Base-by-base conservation (phyloP, 768 basidiomycete species). In the Tylopilus cervinicoccineus region DNA sequence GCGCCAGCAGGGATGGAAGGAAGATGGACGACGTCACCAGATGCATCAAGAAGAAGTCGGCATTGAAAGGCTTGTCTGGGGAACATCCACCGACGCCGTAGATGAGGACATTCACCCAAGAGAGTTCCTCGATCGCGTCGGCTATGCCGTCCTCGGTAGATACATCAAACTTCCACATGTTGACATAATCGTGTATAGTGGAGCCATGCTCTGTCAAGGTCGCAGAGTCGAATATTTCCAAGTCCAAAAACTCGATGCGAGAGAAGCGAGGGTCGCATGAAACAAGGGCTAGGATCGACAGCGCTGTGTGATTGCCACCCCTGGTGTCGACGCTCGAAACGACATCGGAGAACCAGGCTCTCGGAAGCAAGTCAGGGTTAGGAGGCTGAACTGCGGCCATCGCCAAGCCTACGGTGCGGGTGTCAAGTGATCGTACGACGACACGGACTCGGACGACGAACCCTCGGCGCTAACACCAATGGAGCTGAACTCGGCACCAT, bases 21-120 rank as follows among this genome's bases (percentile, higher is more conserved):
- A 86, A 84, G 19, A 84, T 57, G 4, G 78, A 72, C 5, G 84
- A 84, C 0, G 86, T 89, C 32, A 86, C 75, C 5, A 87, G 68
- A 57, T 88, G 86, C 76, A 84, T 80, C 17, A 85, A 52, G 69
- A 80, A 78, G 68, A 88, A 87, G 55, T 87, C 81, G 1, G 79
- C 80, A 29, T 76, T 77, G 69, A 85, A 83, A 76, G 38, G 64
- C 69, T 51, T 76, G 69, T 45, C 62, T 53, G 17, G 48, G 10
- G 71, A 60, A 67, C 71, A 79, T 13, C 80, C 84, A 19, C 74
- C 76, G 29, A 84, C 69, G 1, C 76, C 82, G 56, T 81, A 89
- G n/a, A 84, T 71, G 16, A 84, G 57, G 0, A 61, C 67, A 39
- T 73, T 75, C 19, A 72, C 65, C 79, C 83, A 88, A 4, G 68